Percentiles rank a stretch among this genome's conserved stretches.
phyloP scores from a whole-genome alignment of 139 green algal genomes.

The Tetraselmis chui region DNA sequence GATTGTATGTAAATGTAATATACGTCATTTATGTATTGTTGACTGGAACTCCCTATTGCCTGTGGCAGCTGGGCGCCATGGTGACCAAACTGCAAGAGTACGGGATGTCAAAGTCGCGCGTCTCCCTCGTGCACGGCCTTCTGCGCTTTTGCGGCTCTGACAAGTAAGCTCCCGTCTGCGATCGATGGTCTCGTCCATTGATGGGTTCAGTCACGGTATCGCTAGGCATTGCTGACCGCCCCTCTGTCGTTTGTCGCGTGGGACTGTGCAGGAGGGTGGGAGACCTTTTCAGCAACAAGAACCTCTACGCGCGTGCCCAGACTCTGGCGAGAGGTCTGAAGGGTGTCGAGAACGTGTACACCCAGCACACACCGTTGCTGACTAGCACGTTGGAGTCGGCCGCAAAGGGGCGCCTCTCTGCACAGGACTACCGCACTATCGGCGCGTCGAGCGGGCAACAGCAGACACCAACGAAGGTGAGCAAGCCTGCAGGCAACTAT shows the following conservation, averaged over 20 bases:
- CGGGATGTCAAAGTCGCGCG: constrained; percentile 13
- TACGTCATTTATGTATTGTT: too few relatives aligned
- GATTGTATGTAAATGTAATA: too few relatives aligned
- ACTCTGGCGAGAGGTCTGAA: constrained; percentile 32
- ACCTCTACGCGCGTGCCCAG: constrained; percentile 22
- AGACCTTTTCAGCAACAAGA: constrained; percentile 76
- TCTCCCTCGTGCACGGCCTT: neutral
- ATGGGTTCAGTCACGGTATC: too few relatives aligned
- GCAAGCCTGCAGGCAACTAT: neutral
- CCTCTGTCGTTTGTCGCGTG: too few relatives aligned
- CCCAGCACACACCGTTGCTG: constrained; percentile 86
- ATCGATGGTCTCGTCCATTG: too few relatives aligned
- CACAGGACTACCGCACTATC: constrained; percentile 59
- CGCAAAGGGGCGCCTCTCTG: constrained; percentile 54
- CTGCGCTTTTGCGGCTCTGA: neutral
- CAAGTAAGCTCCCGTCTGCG: neutral
- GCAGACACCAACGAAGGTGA: neutral
- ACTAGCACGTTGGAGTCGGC: constrained; percentile 66
- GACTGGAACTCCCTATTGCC: too few relatives aligned
- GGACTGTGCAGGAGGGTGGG: constrained; percentile 50
- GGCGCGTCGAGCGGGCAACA: neutral
- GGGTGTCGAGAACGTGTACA: constrained; percentile 93
- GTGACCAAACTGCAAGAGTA: constrained; percentile 13
- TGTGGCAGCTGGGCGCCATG: constrained; percentile 23
- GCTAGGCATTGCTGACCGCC: too few relatives aligned